Evolutionary conservation across 2,329 filamentous ascomycete species (phyloP).

Genomic region (Bipolaris cookei): DNA sequence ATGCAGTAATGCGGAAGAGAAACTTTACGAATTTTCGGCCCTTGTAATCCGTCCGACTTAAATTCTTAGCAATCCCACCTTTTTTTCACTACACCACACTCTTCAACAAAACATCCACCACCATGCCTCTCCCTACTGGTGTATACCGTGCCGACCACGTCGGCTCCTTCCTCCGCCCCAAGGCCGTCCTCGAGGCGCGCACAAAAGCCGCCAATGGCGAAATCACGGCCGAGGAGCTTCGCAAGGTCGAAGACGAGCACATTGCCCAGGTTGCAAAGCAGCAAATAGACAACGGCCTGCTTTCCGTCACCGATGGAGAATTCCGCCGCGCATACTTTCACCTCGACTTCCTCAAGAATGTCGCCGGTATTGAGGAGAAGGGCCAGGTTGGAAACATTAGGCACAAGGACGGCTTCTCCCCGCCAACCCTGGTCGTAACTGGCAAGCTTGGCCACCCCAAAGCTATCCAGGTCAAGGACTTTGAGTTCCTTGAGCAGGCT

Average conservation of each 20-base stretch:
- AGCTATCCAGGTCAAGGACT: conserved; percentile 64
- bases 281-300: conserved; percentile 58
- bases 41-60: not conserved
- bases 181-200: conserved; percentile 58
- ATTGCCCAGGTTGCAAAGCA: conserved; percentile 57
- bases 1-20: conserved; percentile 14
- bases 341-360: conserved; percentile 63
- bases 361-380: conserved; percentile 60
- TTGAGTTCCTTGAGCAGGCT: conserved; percentile 59
- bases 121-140: conserved; percentile 49
- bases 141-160: conserved; percentile 61
- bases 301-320: conserved; percentile 62
- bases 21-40: conserved; percentile 16
- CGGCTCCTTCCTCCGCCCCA: conserved; percentile 62
- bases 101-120: conserved; percentile 5
- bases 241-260: conserved; percentile 59
- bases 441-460: conserved; percentile 61
- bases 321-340: conserved; percentile 65
- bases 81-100: not conserved
- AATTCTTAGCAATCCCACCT: not conserved
- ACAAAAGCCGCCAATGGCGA: conserved; percentile 55
- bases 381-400: conserved; percentile 55
- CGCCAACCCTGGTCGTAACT: conserved; percentile 61
- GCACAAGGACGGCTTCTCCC: conserved; percentile 55
- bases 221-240: conserved; percentile 54